These are phyloP conservation scores for Melanopsichium pennsylvanicum DNA, from an alignment of 1,284 basidiomycete species.

Conservation along the genomic window DNA sequence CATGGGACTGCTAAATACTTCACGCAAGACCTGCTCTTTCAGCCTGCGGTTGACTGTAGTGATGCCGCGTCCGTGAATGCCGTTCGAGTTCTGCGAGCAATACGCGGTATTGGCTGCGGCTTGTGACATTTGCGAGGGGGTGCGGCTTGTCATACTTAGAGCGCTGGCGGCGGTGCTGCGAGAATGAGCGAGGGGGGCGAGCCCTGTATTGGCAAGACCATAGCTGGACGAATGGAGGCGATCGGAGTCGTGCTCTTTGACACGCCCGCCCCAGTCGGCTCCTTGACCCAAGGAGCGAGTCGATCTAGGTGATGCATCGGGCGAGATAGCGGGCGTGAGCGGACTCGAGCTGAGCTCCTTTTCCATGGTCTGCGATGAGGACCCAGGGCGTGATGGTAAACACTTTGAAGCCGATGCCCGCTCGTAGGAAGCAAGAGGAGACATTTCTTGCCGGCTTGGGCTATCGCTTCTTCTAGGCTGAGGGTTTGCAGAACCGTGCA, in stretches of 20 bases:
- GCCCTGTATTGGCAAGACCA: constrained; percentile 6
- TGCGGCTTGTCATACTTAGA: constrained; percentile 35
- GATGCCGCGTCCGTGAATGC: constrained; percentile 58
- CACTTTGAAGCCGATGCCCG: constrained; percentile 12
- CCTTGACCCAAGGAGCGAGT: constrained; percentile 23
- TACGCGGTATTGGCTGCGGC: background rate
- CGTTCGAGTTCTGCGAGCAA: constrained; percentile 12
- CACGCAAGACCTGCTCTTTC: constrained; percentile 63
- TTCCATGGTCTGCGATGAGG: constrained; percentile 9
- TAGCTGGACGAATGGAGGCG: constrained; percentile 29
- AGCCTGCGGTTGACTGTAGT: constrained; percentile 63
- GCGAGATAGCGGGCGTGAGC: constrained; percentile 24
- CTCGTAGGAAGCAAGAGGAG: constrained; percentile 26
- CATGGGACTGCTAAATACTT: constrained; percentile 60
- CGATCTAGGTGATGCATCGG: constrained; percentile 28
- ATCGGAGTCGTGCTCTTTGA: constrained; percentile 9
- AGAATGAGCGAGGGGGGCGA: constrained; percentile 21
- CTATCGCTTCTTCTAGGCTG: constrained; percentile 4
- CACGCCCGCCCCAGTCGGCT: constrained; percentile 28
- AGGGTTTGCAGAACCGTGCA: background rate
- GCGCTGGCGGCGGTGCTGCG: constrained; percentile 28
- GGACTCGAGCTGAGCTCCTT: constrained; percentile 27
- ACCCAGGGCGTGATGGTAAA: background rate
- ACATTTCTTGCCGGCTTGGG: background rate
- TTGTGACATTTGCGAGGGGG: constrained; percentile 31